These are phyloP conservation scores for Ustilago esculenta DNA, from an alignment of 1,284 basidiomycete species.

Conservation along the genomic window DNA sequence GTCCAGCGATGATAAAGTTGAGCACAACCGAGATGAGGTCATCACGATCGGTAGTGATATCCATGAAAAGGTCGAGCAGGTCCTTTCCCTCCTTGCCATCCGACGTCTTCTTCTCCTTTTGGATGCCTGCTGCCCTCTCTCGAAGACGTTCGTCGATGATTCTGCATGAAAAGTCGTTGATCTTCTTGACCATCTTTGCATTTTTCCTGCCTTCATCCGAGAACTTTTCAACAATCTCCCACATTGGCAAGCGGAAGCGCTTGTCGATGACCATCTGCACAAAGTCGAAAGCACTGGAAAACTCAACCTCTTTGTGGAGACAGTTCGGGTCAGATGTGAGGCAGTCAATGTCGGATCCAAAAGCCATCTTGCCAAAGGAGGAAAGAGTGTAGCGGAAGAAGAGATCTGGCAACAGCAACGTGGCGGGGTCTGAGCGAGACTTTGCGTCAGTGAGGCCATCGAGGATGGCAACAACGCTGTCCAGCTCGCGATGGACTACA, in stretches of 20 bases:
- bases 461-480: constrained; percentile 41
- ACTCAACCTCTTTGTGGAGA: constrained; percentile 33
- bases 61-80: constrained; percentile 59
- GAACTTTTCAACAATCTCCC: constrained; percentile 40
- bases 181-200: constrained; percentile 38
- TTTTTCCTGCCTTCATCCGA: constrained; percentile 39
- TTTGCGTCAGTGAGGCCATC: constrained; percentile 23
- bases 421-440: constrained; percentile 18
- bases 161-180: constrained; percentile 55
- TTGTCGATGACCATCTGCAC: constrained; percentile 50
- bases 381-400: constrained; percentile 59
- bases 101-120: constrained; percentile 28
- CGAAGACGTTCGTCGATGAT: constrained; percentile 59
- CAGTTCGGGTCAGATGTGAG: constrained; percentile 31
- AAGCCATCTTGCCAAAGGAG: constrained; percentile 55
- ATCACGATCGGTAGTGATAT: constrained; percentile 43
- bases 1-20: constrained; percentile 61
- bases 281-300: constrained; percentile 49
- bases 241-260: constrained; percentile 40
- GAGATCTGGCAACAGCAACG: constrained; percentile 41
- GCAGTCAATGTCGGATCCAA: constrained; percentile 42
- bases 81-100: constrained; percentile 57
- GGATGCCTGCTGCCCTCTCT: constrained; percentile 20
- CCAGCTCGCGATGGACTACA: constrained; percentile 55
- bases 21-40: constrained; percentile 57